Evolutionary conservation across 2,329 filamentous ascomycete genomes (phyloP).

Genomic region (Lasiodiplodia gonubiensis): DNA sequence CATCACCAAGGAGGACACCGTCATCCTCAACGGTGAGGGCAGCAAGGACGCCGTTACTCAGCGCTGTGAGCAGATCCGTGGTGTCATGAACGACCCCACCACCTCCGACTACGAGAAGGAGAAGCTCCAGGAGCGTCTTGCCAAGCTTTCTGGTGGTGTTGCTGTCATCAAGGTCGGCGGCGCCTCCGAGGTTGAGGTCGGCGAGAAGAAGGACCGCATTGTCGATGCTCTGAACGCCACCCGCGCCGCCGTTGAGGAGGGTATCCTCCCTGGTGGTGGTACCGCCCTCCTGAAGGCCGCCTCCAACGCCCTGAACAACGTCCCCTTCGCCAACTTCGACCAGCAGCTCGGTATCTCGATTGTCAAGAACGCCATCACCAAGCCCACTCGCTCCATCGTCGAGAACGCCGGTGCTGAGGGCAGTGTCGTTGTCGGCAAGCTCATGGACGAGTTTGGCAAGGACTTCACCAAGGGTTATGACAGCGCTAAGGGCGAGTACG

Average conservation of each 20-base stretch:
- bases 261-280: conserved; percentile 97
- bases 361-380: conserved; percentile 96
- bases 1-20: conserved; percentile 99
- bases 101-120: conserved; percentile 99
- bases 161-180: conserved; percentile 99
- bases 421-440: conserved; percentile 95
- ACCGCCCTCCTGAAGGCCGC: conserved; percentile 98
- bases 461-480: conserved; percentile 99
- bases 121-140: conserved; percentile 99
- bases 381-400: conserved; percentile 90
- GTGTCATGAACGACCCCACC: conserved; percentile 89
- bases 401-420: conserved; percentile 98
- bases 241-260: conserved; percentile 96
- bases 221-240: conserved; percentile 98
- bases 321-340: conserved; percentile 96
- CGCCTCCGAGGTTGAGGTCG: conserved; percentile 96
- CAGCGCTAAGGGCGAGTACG: conserved; percentile 95
- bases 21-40: conserved; percentile 95
- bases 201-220: conserved; percentile 99
- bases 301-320: conserved; percentile 78
- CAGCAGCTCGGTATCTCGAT: conserved; percentile 98
- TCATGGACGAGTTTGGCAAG: conserved; percentile 85
- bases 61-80: conserved; percentile 98
- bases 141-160: conserved; percentile 98
- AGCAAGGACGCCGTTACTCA: conserved; percentile 92